phyloP scores from a whole-genome alignment of 148 eudicot genomes.

The Gaultheria prostrata region DNA sequence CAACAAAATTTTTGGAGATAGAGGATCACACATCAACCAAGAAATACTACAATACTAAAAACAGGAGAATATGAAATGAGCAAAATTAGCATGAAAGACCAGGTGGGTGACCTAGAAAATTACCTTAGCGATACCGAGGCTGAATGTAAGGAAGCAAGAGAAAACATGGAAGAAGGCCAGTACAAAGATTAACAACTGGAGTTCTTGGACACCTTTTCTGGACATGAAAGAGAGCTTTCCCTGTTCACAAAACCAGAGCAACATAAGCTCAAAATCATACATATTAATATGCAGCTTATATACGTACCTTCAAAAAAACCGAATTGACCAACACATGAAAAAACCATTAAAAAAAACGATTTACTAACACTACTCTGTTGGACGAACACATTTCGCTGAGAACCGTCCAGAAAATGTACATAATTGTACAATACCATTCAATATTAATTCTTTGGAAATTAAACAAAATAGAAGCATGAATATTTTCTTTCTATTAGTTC shows the following conservation, averaged over 20 bases:
- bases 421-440: not conserved
- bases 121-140: constrained; percentile 38
- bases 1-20: not conserved
- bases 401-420: not conserved
- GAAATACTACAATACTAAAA: not conserved
- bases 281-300: not conserved
- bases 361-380: not conserved
- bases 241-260: constrained; percentile 18
- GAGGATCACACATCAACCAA: not conserved
- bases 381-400: not conserved
- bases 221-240: constrained; percentile 41
- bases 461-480: no score
- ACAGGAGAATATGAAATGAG: not conserved
- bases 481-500: not conserved
- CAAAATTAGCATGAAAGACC: not conserved
- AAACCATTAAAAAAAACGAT: not conserved
- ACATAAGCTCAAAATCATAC: not conserved
- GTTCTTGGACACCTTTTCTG: constrained; percentile 38
- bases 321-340: not conserved
- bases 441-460: not conserved
- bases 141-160: constrained; percentile 17
- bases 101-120: not conserved
- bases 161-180: constrained; percentile 20
- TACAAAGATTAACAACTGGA: constrained; percentile 31
- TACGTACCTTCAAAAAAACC: not conserved